Percentiles rank a stretch among this genome's conserved stretches.
Evolutionary conservation across 2,329 filamentous ascomycete species (phyloP).

Genomic region (Aotearoamyces nothofagi): DNA sequence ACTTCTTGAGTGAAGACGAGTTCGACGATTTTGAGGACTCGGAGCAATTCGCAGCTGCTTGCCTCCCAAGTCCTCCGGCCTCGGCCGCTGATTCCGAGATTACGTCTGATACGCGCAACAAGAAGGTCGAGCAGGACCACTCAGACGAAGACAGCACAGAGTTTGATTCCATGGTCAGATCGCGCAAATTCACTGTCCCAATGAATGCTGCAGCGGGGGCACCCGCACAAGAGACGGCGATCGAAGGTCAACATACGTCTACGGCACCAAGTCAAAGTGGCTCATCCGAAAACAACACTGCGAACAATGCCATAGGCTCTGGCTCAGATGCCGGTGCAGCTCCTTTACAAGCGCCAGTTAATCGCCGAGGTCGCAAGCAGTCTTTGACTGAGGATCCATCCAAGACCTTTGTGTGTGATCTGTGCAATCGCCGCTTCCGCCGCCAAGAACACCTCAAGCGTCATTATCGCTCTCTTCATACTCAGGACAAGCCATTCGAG

Average conservation of each 20-base stretch:
- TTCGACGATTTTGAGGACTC: slow-evolving; percentile 63
- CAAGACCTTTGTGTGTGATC: slow-evolving; percentile 94
- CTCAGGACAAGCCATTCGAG: slow-evolving; percentile 95
- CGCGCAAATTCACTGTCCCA: slow-evolving; percentile 19
- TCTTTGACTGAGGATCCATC: slow-evolving; percentile 93
- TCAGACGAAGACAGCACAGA: slow-evolving; percentile 19
- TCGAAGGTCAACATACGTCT: slow-evolving; percentile 11
- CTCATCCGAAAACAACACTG: slow-evolving; percentile 24
- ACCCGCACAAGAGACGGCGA: slow-evolving; percentile 14
- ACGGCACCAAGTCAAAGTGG: slow-evolving; percentile 26
- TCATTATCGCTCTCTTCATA: slow-evolving; percentile 96
- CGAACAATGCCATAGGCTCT: slow-evolving; percentile 25
- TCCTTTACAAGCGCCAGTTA: slow-evolving; percentile 43
- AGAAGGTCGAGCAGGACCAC: slow-evolving; percentile 34
- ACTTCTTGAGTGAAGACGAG: slow-evolving; percentile 61
- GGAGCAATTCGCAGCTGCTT: slow-evolving; percentile 41
- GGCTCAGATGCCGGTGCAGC: slow-evolving; percentile 20
- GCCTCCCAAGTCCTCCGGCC: slow-evolving; percentile 46
- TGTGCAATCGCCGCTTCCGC: slow-evolving; percentile 94
- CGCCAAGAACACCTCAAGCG: slow-evolving; percentile 98
- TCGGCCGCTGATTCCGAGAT: slow-evolving; percentile 32
- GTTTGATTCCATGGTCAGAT: slow-evolving; percentile 19
- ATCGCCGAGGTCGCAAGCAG: slow-evolving; percentile 94
- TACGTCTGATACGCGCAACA: slow-evolving; percentile 42
- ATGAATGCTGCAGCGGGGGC: slow-evolving; percentile 17